Conservation (phyloP, 768 basidiomycete species). For the Mycena metata region DNA sequence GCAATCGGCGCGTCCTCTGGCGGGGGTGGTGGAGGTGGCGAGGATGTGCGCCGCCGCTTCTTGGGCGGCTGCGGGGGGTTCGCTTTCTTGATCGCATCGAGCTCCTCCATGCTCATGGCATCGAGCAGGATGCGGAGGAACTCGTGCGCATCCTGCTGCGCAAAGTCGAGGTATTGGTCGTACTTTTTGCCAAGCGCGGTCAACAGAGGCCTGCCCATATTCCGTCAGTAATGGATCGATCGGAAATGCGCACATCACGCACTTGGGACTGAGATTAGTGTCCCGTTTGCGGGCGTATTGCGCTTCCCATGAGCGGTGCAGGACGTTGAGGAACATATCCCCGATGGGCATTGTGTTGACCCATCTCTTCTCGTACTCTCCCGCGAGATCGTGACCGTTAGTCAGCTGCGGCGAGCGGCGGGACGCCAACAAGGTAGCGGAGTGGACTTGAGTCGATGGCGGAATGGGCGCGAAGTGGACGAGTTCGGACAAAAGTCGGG, state of each 20-base stretch:
- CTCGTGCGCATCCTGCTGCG: conserved; percentile 97
- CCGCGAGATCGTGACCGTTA: conserved; percentile 72
- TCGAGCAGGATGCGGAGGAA: conserved; percentile 91
- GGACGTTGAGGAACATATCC: conserved; percentile 72
- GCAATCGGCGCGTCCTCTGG: conserved; percentile 69
- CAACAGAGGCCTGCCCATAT: conserved; percentile 68
- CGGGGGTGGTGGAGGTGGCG: conserved; percentile 40
- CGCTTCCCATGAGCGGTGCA: conserved; percentile 74
- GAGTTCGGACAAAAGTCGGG: conserved; percentile 69
- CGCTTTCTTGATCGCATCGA: conserved; percentile 88
- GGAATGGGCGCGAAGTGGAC: conserved; percentile 68
- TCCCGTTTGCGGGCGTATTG: conserved; percentile 67
- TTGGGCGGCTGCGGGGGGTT: conserved; percentile 61
- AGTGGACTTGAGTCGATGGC: conserved; percentile 53
- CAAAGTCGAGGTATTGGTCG: conserved; percentile 94
- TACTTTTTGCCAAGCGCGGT: conserved; percentile 83
- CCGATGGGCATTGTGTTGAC: conserved; percentile 77
- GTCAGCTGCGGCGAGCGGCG: conserved; percentile 76
- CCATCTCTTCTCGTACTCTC: conserved; percentile 65
- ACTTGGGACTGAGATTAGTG: conserved; percentile 74
- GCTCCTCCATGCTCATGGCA: conserved; percentile 94
- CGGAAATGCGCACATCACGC: conserved; percentile 44
- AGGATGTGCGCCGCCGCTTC: conserved; percentile 51
- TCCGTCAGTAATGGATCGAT: conserved; percentile 14
- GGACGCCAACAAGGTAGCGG: conserved; percentile 56